Evolutionary conservation across 495 filamentous ascomycete species (phyloP), one percentile per base, ranked within the genome.

Genomic region (Xylaria palmicola): DNA sequence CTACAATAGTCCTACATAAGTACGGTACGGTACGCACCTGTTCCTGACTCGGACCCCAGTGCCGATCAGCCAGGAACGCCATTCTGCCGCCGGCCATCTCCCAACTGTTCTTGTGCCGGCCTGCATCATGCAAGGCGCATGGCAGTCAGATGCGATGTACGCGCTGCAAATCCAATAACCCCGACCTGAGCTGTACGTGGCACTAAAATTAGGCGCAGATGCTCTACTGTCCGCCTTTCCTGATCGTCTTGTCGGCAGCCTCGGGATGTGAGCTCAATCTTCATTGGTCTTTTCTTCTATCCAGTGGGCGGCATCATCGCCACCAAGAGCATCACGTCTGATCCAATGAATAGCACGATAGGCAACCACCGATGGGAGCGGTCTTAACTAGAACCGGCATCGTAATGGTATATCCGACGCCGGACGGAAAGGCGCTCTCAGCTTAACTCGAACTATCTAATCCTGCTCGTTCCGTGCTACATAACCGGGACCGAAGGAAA

Each of bases 61-160:
- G 53, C 26, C 34, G 53, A 44, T 56, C 39, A 34, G 10, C 15
- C 39, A 30, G 53, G 37, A 56, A 44, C 39, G 32, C 53, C 37
- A 22, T 15, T 27, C 17, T 27, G 15, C 17, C 13, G 22, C 0
- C 52, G 52, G 52, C 51, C 36, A 36, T 24, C 17, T 36, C 20
- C 15, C 37, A 19, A 20, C 37, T 43, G 4, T 17, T 26, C 12
- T 45, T 3, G 54, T 15, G 29, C 29, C 48, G 41, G 55, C 55
- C 48, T 57, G 55, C 55, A 57, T 47, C 20, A 48, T 57, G 55
- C 13, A 36, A 9, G 19, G 17, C 15, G 48, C n/a, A 54, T 5
- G 36, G 51, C 9, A 55, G 34, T 22, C 22, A 19, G 36, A 40
- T 4, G 24, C 22, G 36, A 55, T 13, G 53, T 39, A 56, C 53